Conservation (phyloP, 108 stramenopile species). For the Phaeodactylum tricornutum region DNA sequence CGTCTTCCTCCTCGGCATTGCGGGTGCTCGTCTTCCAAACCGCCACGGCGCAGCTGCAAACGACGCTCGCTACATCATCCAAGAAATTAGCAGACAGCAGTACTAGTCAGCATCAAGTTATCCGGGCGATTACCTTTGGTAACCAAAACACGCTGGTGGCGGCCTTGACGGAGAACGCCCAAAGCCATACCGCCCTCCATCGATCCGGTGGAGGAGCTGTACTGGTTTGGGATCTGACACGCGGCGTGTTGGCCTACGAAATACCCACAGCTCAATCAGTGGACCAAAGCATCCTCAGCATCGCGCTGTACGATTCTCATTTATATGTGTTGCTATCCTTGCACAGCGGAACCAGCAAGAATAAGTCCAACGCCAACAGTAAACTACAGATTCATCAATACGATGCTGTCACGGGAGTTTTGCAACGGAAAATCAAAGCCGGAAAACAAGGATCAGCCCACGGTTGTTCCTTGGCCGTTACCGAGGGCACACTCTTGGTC, state of each 20-base stretch:
- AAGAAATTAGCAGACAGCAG: too few relatives aligned
- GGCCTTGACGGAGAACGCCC: background rate
- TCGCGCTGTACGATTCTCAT: background rate
- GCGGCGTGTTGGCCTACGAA: slow-evolving; percentile 32
- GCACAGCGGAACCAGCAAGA: too few relatives aligned
- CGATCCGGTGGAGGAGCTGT: too few relatives aligned
- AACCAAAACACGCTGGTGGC: background rate
- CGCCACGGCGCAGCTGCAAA: background rate
- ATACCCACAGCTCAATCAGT: slow-evolving; percentile 8
- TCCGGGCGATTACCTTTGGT: too few relatives aligned
- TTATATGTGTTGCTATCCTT: slow-evolving; percentile 15
- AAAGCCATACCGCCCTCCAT: too few relatives aligned
- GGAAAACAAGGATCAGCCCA: slow-evolving; percentile 12
- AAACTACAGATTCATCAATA: slow-evolving; percentile 28
- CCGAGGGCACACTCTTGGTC: background rate
- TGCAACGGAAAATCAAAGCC: slow-evolving; percentile 29
- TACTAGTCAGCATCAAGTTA: too few relatives aligned
- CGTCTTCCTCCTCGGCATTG: background rate
- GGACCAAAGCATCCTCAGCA: slow-evolving; percentile 9
- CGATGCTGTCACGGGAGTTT: slow-evolving; percentile 10
- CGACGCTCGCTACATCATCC: too few relatives aligned
- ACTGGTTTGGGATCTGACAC: slow-evolving; percentile 31
- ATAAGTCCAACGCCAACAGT: slow-evolving; percentile 6
- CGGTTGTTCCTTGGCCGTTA: slow-evolving; percentile 1
- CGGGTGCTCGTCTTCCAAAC: slow-evolving; percentile 1